Evolutionary conservation across 176 grass and related monocot genomes (phyloP).

Genomic region (Phyllostachys edulis): DNA sequence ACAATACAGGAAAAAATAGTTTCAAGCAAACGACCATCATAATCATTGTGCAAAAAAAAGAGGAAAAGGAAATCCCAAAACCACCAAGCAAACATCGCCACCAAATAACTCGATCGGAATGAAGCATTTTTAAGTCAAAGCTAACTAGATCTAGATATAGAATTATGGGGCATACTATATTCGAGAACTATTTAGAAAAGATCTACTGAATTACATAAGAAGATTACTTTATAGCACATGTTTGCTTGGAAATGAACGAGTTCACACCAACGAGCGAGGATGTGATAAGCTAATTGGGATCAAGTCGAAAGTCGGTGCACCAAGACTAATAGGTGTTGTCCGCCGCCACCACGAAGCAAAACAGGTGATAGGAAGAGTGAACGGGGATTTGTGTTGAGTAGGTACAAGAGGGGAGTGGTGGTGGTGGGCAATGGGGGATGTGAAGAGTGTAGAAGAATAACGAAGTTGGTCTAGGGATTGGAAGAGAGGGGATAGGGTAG

Average conservation of each 20-base stretch:
- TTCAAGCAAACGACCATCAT: background rate
- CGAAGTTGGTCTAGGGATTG: conserved; percentile 11
- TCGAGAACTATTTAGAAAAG: background rate
- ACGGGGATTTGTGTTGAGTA: background rate
- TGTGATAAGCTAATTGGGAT: conserved; percentile 11
- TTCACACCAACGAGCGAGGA: background rate
- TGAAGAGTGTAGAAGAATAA: conserved; percentile 6
- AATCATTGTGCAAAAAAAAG: background rate
- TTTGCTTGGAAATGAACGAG: conserved; percentile 4
- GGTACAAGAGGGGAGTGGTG: background rate
- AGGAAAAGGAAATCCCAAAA: background rate
- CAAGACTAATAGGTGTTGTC: background rate
- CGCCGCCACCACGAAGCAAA: background rate
- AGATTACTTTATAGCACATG: background rate
- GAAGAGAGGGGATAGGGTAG: conserved; percentile 16
- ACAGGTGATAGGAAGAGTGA: conserved; percentile 6
- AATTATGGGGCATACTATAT: background rate
- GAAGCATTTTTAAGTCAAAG: conserved; percentile 18
- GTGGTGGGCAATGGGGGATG: background rate
- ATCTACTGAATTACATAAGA: conserved; percentile 14
- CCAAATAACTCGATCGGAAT: background rate
- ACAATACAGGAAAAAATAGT: background rate
- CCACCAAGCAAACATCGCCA: background rate
- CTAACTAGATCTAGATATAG: conserved; percentile 17
- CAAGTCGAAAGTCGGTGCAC: background rate